These are phyloP conservation scores for Pleurotus pulmonarius DNA, from an alignment of 768 basidiomycete genomes.

Conservation along the genomic window DNA sequence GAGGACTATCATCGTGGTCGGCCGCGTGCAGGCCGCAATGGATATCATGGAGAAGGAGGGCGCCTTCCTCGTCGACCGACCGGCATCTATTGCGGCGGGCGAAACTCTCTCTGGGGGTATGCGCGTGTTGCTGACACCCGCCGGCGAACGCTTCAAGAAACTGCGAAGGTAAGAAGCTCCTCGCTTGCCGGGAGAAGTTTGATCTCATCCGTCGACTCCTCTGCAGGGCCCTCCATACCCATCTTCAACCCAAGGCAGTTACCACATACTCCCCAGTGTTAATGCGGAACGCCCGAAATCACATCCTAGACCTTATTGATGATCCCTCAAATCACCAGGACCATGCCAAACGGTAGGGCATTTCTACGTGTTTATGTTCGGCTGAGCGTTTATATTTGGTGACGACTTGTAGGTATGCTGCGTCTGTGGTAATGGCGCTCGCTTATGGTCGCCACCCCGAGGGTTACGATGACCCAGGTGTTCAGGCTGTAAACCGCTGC, in stretches of 20 bases:
- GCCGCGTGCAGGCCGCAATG: constrained; percentile 47
- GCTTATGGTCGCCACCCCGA: constrained; percentile 43
- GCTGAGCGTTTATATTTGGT: background rate
- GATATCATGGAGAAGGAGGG: constrained; percentile 70
- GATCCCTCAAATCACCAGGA: constrained; percentile 45
- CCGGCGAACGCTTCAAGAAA: constrained; percentile 58
- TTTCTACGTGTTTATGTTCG: background rate
- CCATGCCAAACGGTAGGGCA: constrained; percentile 42
- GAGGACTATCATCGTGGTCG: constrained; percentile 41
- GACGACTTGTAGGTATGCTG: constrained; percentile 34
- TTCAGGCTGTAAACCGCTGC: constrained; percentile 42
- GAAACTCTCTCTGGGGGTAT: constrained; percentile 58
- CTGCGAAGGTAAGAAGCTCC: constrained; percentile 43
- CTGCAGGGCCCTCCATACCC: constrained; percentile 53
- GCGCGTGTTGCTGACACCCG: constrained; percentile 50
- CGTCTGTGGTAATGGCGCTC: constrained; percentile 46
- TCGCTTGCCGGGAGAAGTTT: background rate
- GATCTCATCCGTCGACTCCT: background rate
- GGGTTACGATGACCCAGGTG: constrained; percentile 41
- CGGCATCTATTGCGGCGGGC: constrained; percentile 52
- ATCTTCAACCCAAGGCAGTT: constrained; percentile 52
- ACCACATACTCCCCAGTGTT: constrained; percentile 46
- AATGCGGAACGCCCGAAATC: constrained; percentile 38
- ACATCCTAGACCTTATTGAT: constrained; percentile 40
- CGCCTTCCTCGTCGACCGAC: constrained; percentile 51